Base-by-base conservation (phyloP, 345 rosid genomes). In the Gossypium sturtianum region DNA sequence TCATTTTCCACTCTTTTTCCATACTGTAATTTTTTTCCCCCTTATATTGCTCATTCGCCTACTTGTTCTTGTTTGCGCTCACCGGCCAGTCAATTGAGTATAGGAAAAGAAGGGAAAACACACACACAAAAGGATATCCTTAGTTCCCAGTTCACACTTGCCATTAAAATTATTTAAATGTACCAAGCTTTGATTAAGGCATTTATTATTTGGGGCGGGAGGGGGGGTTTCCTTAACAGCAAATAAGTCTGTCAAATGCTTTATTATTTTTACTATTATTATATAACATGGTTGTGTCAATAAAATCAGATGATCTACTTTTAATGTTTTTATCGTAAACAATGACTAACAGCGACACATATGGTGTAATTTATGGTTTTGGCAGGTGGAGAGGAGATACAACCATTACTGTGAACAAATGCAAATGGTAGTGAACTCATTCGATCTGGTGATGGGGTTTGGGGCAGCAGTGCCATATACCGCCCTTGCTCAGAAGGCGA, bases 341-440 rank as follows among this genome's bases (percentile, higher is more conserved):
- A 4, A 9, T 60, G 43, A 66, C 43, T 19, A 38, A 64, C 52
- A 27, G 13, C n/a, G 29, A 1, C 27, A 45, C 41, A 34, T 34
- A 64, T 51, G 52, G 10, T 64, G 2, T 47, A 41, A 34, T 67
- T 59, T 65, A 45, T 74, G 72, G 34, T 44, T 34, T 72, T 58
- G 38, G 81, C 93, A 94, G 98, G 98, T 94, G 75, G 98, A 92
- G 80, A 82, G 96, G 74, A 86, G 98, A 70, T 94, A 94, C 83
- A 92, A 82, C 82, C 90, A 92, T 83, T 94, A 94, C 77, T 91
- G 98, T 74, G 97, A 94, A 72, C 98, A 92, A 74, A 94, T 94
- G 97, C 98, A 92, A 75, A 87, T 87, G 97, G 97, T 94, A 27
- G 95, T 92, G 84, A 94, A 92, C 85, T 92, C 97, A 74, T 94